phyloP scores from a whole-genome alignment of 306 rosid species.

The Arachis hypogaea region DNA sequence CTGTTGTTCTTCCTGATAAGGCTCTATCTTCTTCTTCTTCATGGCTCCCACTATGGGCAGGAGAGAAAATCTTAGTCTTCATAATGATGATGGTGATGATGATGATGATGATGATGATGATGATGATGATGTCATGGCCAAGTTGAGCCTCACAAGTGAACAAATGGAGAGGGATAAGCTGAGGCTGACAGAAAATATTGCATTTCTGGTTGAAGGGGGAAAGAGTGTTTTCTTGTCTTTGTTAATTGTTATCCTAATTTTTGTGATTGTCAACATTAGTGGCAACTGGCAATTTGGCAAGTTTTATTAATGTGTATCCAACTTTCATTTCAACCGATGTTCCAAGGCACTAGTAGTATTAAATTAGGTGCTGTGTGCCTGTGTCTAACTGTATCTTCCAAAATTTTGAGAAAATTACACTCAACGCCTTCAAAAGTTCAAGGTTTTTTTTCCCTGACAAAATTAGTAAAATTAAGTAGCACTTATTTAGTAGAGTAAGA shows the following conservation, averaged over 20 bases:
- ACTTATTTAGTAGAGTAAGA: no score
- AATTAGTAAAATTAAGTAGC: no score
- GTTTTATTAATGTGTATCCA: not conserved
- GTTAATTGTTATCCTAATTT: constrained; percentile 36
- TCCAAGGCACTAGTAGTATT: not conserved
- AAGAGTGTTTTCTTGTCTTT: not conserved
- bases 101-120: no score
- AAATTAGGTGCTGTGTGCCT: not conserved
- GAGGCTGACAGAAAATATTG: not conserved
- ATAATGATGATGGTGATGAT: no score
- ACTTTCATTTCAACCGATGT: not conserved
- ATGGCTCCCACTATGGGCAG: no score
- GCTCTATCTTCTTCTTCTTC: constrained; percentile 31
- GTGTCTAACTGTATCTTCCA: no score
- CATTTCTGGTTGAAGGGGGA: not conserved
- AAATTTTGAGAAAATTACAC: no score
- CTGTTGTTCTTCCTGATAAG: not conserved
- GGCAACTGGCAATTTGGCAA: constrained; percentile 1
- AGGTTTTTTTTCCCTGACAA: no score
- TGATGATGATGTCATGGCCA: constrained; percentile 41
- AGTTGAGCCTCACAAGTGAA: constrained; percentile 49
- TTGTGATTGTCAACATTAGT: constrained; percentile 19
- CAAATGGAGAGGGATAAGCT: constrained; percentile 43
- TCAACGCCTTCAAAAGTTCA: no score
- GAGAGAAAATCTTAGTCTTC: no score